These are phyloP conservation scores for Penicillium dipodomyicola DNA, from an alignment of 495 filamentous ascomycete species.

Conservation along the genomic window DNA sequence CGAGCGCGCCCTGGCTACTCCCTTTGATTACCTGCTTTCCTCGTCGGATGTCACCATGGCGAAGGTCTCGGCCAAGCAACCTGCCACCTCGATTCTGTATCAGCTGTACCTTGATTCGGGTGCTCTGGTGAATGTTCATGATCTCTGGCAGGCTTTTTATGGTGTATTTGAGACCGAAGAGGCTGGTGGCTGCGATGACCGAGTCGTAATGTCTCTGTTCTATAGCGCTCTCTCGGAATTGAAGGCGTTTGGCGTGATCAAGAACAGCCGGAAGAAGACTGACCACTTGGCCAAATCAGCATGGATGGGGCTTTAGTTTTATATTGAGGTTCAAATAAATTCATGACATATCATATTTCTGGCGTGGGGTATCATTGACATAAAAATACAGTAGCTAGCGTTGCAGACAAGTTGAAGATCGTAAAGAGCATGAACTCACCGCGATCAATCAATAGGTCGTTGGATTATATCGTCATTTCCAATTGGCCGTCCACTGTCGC, in stretches of 20 bases:
- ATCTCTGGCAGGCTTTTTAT: conserved; percentile 86
- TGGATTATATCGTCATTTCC: conserved; percentile 53
- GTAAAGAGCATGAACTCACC: not conserved
- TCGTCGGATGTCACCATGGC: conserved; percentile 36
- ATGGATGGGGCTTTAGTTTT: conserved; percentile 61
- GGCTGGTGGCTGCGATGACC: conserved; percentile 46
- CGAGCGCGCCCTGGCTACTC: conserved; percentile 74
- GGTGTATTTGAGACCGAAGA: conserved; percentile 68
- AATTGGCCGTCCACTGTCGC: conserved; percentile 49
- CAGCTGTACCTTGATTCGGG: conserved; percentile 90
- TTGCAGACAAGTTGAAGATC: not conserved
- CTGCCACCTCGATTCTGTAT: conserved; percentile 79
- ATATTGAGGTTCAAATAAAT: conserved; percentile 9
- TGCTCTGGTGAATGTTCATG: conserved; percentile 78
- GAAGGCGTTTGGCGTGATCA: conserved; percentile 80
- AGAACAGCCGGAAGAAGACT: conserved; percentile 82
- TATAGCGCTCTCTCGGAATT: conserved; percentile 82
- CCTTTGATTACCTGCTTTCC: conserved; percentile 84
- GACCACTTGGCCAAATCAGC: conserved; percentile 84
- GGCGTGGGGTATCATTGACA: conserved; percentile 27
- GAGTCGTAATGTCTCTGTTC: conserved; percentile 66
- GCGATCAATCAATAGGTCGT: conserved; percentile 26
- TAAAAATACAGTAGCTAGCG: conserved; percentile 14
- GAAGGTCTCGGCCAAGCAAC: conserved; percentile 60
- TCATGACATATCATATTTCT: conserved; percentile 18